Base-by-base conservation (phyloP, 2,329 filamentous ascomycete genomes). In the Whalleya microplaca region DNA sequence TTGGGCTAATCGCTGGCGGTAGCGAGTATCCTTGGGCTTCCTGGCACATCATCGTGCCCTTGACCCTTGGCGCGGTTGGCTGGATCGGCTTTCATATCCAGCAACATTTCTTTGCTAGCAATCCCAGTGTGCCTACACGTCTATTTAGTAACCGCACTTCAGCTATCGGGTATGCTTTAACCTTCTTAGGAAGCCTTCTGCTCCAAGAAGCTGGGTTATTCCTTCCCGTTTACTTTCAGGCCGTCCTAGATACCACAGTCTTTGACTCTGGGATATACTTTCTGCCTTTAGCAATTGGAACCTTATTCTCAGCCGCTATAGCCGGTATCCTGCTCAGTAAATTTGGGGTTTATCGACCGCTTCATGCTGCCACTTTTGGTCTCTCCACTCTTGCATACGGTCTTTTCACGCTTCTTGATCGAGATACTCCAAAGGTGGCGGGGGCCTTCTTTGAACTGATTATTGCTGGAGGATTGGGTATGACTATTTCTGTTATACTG, bases 151-250 rank as follows among this genome's bases (percentile, higher is more conserved):
- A 77, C 59, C 70, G 74, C 2, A 80, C 77, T 1, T 68, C 61
- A 0, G 45, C 56, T 1, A 55, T 67, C 1, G 69, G 60, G 1
- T 74, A 71, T 32, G 37, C 65, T 2, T 49, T 73, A 2, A 73
- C 70, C 2, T 75, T 78, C 45, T 40, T 77, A 1, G 70, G 75
- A 18, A 65, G 67, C 3, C 53, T 78, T 2, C 57, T 76, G 2
- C 50, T 68, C 2, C 67, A 69, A 44, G 71, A 70, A 63, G 53
- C 69, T 7, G 55, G 66, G 32, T 73, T 71, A 61, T 77, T 76
- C 52, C 51, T 78, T 1, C 75, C 76, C 0, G 53, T 79, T 10
- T 80, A 78, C 60, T 79, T 79, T 62, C 75, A 78, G 51, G 71
- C 64, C 2, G 71, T 78, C 0, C 63, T 67, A 1, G 50, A 51